phyloP scores from a whole-genome alignment of 2,329 filamentous ascomycete species.

The Metarhizium brunneum region DNA sequence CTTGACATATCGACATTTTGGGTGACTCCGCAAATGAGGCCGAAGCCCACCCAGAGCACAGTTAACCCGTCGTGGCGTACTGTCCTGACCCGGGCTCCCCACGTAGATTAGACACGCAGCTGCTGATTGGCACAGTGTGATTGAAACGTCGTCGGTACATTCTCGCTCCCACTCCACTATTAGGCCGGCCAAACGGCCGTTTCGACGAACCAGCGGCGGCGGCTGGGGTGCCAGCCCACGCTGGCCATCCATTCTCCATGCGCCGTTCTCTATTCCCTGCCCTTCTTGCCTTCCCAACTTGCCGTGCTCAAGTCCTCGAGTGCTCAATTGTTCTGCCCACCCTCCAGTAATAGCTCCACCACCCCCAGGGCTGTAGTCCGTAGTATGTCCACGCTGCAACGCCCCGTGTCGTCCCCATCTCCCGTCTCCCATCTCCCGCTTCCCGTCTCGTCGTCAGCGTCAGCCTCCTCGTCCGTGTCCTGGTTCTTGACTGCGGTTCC shows the following conservation, averaged over 20 bases:
- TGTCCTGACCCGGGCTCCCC: too few relatives aligned
- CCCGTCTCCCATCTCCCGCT: background rate
- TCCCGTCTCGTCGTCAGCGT: too few relatives aligned
- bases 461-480: too few relatives aligned
- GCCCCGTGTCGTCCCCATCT: background rate
- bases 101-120: background rate
- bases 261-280: conserved; percentile 8
- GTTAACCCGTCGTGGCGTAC: background rate
- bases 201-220: conserved; percentile 26
- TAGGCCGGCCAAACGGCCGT: conserved; percentile 49
- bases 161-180: conserved; percentile 38
- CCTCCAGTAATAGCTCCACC: conserved; percentile 2
- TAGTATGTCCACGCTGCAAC: background rate
- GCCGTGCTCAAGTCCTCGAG: conserved; percentile 11
- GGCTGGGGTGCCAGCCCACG: conserved; percentile 1
- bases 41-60: conserved; percentile 3
- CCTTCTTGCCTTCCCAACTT: conserved; percentile 13
- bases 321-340: conserved; percentile 1
- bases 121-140: conserved; percentile 1
- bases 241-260: background rate
- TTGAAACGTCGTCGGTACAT: conserved; percentile 4
- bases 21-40: conserved; percentile 9
- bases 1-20: background rate
- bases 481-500: too few relatives aligned
- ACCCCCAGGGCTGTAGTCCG: background rate